Base-by-base conservation (phyloP, 2,329 filamentous ascomycete species). In the Colletotrichum gloeosporioides region DNA sequence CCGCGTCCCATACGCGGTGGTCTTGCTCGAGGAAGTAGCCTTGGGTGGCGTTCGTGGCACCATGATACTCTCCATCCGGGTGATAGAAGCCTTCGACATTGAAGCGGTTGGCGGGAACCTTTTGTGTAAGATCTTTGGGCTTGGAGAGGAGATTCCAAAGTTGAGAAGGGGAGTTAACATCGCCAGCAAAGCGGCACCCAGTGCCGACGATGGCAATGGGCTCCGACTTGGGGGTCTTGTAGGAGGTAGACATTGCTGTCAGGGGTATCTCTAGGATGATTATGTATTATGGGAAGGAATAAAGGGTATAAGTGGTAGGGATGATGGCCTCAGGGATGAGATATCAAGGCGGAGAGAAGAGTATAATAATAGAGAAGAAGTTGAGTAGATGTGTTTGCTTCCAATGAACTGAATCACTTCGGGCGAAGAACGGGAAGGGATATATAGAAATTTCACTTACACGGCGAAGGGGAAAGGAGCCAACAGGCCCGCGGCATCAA, bases 151-250 rank as follows among this genome's bases (percentile, higher is more conserved):
- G 77, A 2, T 84, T 78, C 85, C 85, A 86, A 5, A 87, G 80
- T 73, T 81, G 80, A 3, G 84, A 83, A 2, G 84, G 82, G 13
- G 81, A 81, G 16, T 75, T 82, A 2, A 83, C 80, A 57, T 78
- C 79, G 4, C 86, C 86, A 0, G 86, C 82, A 34, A 87, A 86
- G 34, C 86, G 83, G 78, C 85, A 87, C 4, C 80, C 84, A 16
- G 65, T 83, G 65, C 86, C 86, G 57, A 87, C 80, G 34, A 88
- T 80, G 27, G 86, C 86, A 70, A 88, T 87, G 61, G 86, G 85
- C 71, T 85, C 83, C 62, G 75, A 70, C 15, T 63, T 72, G 55
- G 75, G 75, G 15, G 32, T 71, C 53, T 77, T 77, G 55, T 77
- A 77, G 66, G 74, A 77, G 66, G 74, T 74, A 69, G 74, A 76